Percentiles rank a stretch among this genome's conserved stretches.
Conservation (phyloP, 495 filamentous ascomycete genomes). For the Neurospora tetrasperma region DNA sequence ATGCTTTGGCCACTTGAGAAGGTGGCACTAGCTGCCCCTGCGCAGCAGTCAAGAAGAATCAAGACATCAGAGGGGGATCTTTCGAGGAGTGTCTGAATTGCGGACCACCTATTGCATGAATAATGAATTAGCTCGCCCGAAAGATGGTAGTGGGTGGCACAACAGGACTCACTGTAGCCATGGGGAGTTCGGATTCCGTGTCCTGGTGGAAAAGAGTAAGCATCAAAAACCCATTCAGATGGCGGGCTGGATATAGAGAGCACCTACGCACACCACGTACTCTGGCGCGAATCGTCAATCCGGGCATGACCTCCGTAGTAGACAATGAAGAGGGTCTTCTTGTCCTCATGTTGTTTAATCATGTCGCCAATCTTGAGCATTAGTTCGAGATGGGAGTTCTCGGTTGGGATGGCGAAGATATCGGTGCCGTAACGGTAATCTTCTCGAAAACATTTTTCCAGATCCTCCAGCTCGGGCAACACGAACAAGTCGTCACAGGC, state of each 20-base stretch:
- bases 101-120: conserved; percentile 35
- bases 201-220: conserved; percentile 8
- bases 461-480: conserved; percentile 38
- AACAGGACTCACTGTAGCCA: conserved; percentile 28
- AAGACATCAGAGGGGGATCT: conserved; percentile 41
- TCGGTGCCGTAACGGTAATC: conserved; percentile 40
- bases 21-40: conserved; percentile 40
- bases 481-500: conserved; percentile 44
- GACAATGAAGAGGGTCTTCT: conserved; percentile 39
- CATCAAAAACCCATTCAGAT: not conserved
- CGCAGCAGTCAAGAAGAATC: conserved; percentile 45
- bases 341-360: conserved; percentile 39
- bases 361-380: conserved; percentile 39
- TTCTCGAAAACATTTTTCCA: conserved; percentile 38
- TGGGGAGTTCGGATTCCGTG: conserved; percentile 30
- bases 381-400: conserved; percentile 39
- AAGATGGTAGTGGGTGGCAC: not conserved
- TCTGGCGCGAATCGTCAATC: conserved; percentile 41
- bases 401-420: conserved; percentile 40
- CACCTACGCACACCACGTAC: conserved; percentile 43
- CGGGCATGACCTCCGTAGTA: conserved; percentile 47
- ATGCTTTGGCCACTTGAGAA: conserved; percentile 38
- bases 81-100: conserved; percentile 44
- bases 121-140: not conserved
- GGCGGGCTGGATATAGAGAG: not conserved